These are phyloP conservation scores for Aurantiochytrium sp. DNA, from an alignment of 108 stramenopile species.

Conservation along the genomic window DNA sequence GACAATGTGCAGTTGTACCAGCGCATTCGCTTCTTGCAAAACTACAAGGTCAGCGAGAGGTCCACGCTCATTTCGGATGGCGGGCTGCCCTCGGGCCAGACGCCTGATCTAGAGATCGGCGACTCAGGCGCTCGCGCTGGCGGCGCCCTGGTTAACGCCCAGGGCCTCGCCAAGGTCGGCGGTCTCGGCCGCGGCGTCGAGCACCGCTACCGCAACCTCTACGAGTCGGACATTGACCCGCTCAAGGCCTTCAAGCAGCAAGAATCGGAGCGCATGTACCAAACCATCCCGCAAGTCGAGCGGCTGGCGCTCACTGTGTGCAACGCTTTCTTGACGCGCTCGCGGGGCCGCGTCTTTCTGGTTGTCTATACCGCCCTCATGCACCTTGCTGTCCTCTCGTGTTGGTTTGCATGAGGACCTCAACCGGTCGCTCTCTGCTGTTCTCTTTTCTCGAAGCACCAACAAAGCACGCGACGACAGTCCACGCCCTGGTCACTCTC, in stretches of 20 bases:
- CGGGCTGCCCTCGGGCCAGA: background rate
- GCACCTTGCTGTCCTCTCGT: background rate
- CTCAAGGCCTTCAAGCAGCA: constrained; percentile 11
- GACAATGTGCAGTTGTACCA: constrained; percentile 23
- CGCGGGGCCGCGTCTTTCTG: background rate
- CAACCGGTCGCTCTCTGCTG: background rate
- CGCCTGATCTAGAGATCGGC: background rate
- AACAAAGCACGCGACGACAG: too few species aligned
- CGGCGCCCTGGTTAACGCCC: background rate
- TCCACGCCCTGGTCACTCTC: too few species aligned
- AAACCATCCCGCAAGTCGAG: background rate
- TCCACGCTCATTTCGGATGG: constrained; percentile 14
- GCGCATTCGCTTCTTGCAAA: constrained; percentile 33
- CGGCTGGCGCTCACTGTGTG: background rate
- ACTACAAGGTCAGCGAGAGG: constrained; percentile 18
- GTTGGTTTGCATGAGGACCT: background rate
- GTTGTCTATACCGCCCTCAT: background rate
- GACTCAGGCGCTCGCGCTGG: background rate
- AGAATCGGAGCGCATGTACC: constrained; percentile 22
- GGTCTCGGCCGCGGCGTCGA: constrained; percentile 27
- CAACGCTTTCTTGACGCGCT: constrained; percentile 1
- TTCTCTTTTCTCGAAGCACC: too few species aligned
- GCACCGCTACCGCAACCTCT: background rate
- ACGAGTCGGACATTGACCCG: constrained; percentile 18
- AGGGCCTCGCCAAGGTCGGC: background rate